Conservation (phyloP, 768 basidiomycete species). For the Auriculariales sp. region DNA sequence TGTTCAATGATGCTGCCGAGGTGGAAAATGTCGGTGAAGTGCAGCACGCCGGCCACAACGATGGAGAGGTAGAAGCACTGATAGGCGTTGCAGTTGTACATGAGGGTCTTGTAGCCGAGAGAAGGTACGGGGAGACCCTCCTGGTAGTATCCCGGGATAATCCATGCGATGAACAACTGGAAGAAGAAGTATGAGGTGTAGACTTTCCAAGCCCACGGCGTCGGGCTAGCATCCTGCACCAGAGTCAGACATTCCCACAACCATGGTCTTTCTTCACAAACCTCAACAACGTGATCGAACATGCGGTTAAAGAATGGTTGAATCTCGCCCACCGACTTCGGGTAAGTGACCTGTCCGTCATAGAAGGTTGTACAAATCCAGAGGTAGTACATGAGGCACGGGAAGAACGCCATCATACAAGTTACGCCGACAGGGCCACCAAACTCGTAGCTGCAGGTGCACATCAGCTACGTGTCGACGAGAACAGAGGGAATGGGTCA, state of each 20-base stretch:
- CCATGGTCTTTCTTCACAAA: conserved; percentile 21
- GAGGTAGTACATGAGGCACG: conserved; percentile 93
- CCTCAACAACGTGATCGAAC: conserved; percentile 74
- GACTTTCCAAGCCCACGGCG: conserved; percentile 74
- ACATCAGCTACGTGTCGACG: background rate
- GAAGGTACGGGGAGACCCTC: conserved; percentile 95
- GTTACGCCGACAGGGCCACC: conserved; percentile 85
- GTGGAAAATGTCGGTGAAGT: conserved; percentile 71
- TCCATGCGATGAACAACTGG: conserved; percentile 79
- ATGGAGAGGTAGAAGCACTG: conserved; percentile 73
- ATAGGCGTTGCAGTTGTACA: conserved; percentile 95
- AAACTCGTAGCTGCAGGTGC: conserved; percentile 74
- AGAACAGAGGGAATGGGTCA: conserved; percentile 4
- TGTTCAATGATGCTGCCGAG: conserved; percentile 92
- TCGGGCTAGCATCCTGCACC: conserved; percentile 78
- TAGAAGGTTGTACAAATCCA: conserved; percentile 98
- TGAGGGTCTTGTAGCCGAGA: conserved; percentile 78
- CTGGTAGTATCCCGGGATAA: conserved; percentile 86
- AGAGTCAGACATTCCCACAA: background rate
- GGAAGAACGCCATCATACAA: conserved; percentile 91
- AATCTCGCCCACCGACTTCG: conserved; percentile 53
- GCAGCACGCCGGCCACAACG: conserved; percentile 56
- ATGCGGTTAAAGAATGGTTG: conserved; percentile 65
- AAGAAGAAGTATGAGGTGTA: conserved; percentile 80
- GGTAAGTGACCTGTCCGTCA: conserved; percentile 66